phyloP scores from a whole-genome alignment of 225 moss, liverwort and hornwort genomes.

The Pseudisothecium myosuroides region DNA sequence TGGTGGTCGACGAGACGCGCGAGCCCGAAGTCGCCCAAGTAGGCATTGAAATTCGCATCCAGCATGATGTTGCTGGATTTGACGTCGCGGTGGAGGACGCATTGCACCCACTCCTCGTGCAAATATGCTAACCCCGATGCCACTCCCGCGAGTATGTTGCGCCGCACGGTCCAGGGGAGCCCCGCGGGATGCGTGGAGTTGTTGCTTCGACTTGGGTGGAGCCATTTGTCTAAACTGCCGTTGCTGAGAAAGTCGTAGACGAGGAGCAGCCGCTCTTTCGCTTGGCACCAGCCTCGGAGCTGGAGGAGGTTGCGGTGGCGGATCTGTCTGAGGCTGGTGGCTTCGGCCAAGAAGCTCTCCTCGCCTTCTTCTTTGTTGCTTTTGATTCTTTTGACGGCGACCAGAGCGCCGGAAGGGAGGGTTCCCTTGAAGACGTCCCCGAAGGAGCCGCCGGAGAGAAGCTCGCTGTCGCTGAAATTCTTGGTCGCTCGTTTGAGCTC shows the following conservation, averaged over 20 bases:
- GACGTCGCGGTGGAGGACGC: conserved; percentile 15
- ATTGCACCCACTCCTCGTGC: conserved; percentile 31
- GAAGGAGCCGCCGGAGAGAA: conserved; percentile 28
- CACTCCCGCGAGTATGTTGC: conserved; percentile 3
- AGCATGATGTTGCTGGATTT: conserved; percentile 32
- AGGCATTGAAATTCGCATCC: conserved; percentile 8
- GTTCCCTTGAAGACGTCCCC: conserved; percentile 43
- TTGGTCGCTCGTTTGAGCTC: conserved; percentile 33
- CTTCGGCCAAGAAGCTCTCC: conserved; percentile 42
- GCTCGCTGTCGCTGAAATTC: conserved; percentile 7
- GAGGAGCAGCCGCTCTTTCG: conserved; percentile 34
- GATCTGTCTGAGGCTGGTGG: conserved; percentile 35
- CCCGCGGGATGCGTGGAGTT: neutral
- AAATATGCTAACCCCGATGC: conserved; percentile 17
- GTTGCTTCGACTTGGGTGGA: neutral
- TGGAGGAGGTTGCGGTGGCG: conserved; percentile 44
- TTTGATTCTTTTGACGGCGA: conserved; percentile 13
- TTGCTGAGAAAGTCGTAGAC: conserved; percentile 56
- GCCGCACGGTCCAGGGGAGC: conserved; percentile 1
- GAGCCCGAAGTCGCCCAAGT: conserved; percentile 24
- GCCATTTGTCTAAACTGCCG: conserved; percentile 38
- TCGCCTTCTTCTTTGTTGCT: neutral
- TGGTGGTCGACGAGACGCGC: conserved; percentile 26
- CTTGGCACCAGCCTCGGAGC: conserved; percentile 55
- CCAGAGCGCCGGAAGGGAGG: neutral